Percentiles rank a stretch among this genome's conserved stretches.
Evolutionary conservation across 2,329 filamentous ascomycete genomes (phyloP).

Genomic region (Diaporthe humulicola): DNA sequence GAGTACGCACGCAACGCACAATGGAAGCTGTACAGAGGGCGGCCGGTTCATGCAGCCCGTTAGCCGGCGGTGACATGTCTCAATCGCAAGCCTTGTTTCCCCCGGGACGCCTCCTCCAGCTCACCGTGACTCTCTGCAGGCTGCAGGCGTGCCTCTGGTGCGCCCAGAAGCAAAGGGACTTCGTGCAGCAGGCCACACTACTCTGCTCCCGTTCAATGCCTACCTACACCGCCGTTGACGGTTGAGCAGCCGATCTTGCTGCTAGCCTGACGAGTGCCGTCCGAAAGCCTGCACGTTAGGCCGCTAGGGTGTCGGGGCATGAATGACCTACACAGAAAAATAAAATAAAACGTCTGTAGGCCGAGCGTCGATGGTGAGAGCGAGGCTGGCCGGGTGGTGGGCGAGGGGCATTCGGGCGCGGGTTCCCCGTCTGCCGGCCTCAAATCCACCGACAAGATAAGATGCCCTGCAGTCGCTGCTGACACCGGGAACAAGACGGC

Average conservation of each 20-base stretch:
- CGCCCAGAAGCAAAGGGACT: slow-evolving; percentile 26
- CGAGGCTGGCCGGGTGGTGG: neutral
- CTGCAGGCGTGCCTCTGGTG: slow-evolving; percentile 19
- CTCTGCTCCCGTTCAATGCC: neutral
- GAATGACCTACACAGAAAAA: neutral
- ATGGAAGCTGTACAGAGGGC: neutral
- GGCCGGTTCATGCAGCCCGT: slow-evolving; percentile 9
- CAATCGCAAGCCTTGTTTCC: slow-evolving; percentile 16
- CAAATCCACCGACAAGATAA: slow-evolving; percentile 1
- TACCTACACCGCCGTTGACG: slow-evolving; percentile 39
- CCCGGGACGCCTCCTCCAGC: slow-evolving; percentile 22
- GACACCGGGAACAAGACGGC: neutral
- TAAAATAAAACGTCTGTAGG: neutral
- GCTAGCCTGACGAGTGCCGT: slow-evolving; percentile 25
- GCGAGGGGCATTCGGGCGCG: neutral
- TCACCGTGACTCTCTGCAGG: slow-evolving; percentile 13
- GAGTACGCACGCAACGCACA: neutral
- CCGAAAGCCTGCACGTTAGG: slow-evolving; percentile 4
- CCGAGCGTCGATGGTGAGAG: slow-evolving; percentile 10
- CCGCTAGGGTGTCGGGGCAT: slow-evolving; percentile 21
- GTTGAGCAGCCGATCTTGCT: slow-evolving; percentile 35
- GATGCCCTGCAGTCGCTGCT: neutral
- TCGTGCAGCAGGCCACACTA: slow-evolving; percentile 22
- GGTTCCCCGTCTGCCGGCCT: slow-evolving; percentile 1
- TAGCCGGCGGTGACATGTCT: slow-evolving; percentile 6